Evolutionary conservation across 179 eudicot genomes (phyloP).

Genomic region (Camellia oleifera): DNA sequence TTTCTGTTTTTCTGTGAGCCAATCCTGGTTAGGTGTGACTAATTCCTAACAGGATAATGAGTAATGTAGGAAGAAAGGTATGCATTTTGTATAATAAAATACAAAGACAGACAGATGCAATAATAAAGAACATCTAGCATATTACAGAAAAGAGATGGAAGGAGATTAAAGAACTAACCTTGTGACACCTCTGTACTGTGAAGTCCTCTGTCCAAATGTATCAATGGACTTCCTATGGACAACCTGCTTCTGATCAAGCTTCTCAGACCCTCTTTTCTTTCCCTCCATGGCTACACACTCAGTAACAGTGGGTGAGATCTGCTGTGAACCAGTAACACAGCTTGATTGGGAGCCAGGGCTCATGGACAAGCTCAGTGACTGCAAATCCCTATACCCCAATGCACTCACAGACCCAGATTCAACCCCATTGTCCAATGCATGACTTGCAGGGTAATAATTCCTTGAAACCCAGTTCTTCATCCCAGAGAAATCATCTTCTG

Average conservation of each 20-base stretch:
- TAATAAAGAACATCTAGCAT: not conserved
- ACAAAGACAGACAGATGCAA: not conserved
- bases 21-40: no score
- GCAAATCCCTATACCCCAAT: conserved; percentile 51
- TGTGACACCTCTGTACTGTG: conserved; percentile 89
- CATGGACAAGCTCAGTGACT: conserved; percentile 61
- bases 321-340: conserved; percentile 56
- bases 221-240: conserved; percentile 83
- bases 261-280: conserved; percentile 62
- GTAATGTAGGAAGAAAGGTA: no score
- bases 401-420: conserved; percentile 22
- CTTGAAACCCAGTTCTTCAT: conserved; percentile 37
- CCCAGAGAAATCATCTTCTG: conserved; percentile 22
- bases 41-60: no score
- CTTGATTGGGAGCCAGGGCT: conserved; percentile 79
- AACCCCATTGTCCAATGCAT: conserved; percentile 24
- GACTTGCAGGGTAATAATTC: conserved; percentile 20
- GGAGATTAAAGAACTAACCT: conserved; percentile 34
- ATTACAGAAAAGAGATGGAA: no score
- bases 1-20: no score
- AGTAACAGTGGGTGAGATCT: conserved; percentile 30
- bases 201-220: conserved; percentile 86
- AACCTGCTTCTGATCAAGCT: conserved; percentile 53
- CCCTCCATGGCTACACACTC: conserved; percentile 40
- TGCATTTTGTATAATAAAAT: not conserved